phyloP scores from a whole-genome alignment of 805 yeast species.

The Ogataea corticis region DNA sequence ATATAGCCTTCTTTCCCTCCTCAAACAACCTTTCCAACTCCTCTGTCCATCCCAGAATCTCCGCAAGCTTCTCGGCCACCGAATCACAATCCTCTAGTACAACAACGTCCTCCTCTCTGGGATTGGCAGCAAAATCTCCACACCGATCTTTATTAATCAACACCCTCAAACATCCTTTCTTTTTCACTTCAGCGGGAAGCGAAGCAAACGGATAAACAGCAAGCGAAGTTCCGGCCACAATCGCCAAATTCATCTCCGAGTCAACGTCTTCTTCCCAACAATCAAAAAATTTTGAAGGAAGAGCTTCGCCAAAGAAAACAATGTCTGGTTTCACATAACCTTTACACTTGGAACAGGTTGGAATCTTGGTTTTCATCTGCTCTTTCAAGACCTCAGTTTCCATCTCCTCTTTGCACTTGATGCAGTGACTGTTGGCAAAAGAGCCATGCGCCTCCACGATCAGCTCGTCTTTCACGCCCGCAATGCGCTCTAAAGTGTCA shows the following conservation, averaged over 20 bases:
- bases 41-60: conserved; percentile 62
- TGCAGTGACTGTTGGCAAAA: conserved; percentile 82
- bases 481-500: conserved; percentile 85
- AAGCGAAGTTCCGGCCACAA: conserved; percentile 91
- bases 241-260: conserved; percentile 60
- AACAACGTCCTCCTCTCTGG: conserved; percentile 62
- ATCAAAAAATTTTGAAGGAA: conserved; percentile 71
- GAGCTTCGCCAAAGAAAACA: conserved; percentile 89
- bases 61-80: conserved; percentile 55
- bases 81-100: conserved; percentile 64
- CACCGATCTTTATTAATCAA: conserved; percentile 75
- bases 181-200: conserved; percentile 66
- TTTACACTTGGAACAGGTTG: conserved; percentile 60
- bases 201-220: conserved; percentile 90
- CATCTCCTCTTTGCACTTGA: conserved; percentile 65
- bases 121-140: conserved; percentile 61
- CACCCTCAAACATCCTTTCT: conserved; percentile 50
- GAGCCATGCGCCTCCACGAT: conserved; percentile 95
- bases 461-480: conserved; percentile 65
- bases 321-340: conserved; percentile 92
- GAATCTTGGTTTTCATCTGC: conserved; percentile 40
- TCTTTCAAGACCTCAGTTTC: conserved; percentile 44
- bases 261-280: conserved; percentile 60
- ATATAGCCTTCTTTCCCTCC: conserved; percentile 23
- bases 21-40: conserved; percentile 48